A percentile compares a stretch with the other conserved stretches of the same genome.
These are phyloP conservation scores for Naganishia albida DNA, from an alignment of 1,284 basidiomycete genomes.

Conservation along the genomic window DNA sequence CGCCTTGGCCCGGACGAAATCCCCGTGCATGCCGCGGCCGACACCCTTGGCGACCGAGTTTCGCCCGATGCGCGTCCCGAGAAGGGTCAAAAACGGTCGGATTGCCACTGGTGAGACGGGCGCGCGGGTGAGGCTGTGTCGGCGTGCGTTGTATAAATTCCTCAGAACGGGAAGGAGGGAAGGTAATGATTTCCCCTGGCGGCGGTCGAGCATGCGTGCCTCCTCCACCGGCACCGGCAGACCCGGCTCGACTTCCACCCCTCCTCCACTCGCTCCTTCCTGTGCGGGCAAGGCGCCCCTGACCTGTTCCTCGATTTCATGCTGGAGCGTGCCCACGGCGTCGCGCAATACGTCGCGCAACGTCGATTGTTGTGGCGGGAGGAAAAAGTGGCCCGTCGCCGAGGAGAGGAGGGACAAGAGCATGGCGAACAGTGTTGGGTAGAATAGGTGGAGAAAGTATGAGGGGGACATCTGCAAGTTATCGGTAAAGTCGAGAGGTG, in stretches of 20 bases:
- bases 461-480: constrained; percentile 25
- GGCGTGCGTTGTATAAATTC: constrained; percentile 22
- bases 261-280: not conserved
- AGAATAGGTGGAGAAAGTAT: constrained; percentile 47
- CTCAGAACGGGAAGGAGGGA: constrained; percentile 19
- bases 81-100: constrained; percentile 27
- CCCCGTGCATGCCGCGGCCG: not conserved
- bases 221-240: not conserved
- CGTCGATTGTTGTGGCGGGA: constrained; percentile 7
- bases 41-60: constrained; percentile 24
- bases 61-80: constrained; percentile 21
- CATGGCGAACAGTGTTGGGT: constrained; percentile 47
- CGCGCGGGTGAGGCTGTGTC: constrained; percentile 28
- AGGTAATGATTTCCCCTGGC: constrained; percentile 11
- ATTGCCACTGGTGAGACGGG: constrained; percentile 21
- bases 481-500: no score
- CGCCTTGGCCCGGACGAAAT: constrained; percentile 4
- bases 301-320: constrained; percentile 20
- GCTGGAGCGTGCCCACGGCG: constrained; percentile 4
- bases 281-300: not conserved
- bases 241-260: not conserved
- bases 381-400: constrained; percentile 36
- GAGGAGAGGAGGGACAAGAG: constrained; percentile 43
- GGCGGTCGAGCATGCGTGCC: constrained; percentile 14
- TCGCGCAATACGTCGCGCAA: constrained; percentile 24